Percentiles rank a stretch among this genome's conserved stretches.
These are phyloP conservation scores for Magnusiomyces suaveolens DNA, from an alignment of 1,139 yeast species.

Conservation along the genomic window DNA sequence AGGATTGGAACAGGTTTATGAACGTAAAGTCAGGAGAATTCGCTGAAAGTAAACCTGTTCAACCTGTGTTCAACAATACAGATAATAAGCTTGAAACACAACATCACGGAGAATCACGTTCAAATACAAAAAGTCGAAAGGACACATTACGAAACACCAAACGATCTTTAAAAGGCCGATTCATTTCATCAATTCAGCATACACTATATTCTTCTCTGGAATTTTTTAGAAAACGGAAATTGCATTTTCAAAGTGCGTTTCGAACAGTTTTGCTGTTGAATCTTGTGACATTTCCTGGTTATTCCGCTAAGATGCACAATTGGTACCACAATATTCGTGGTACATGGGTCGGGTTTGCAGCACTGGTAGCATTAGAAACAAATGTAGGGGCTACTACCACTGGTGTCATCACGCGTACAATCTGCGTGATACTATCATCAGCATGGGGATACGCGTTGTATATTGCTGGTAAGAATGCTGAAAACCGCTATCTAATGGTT, in stretches of 20 bases:
- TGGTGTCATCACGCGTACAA: slow-evolving; percentile 39
- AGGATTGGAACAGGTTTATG: slow-evolving; percentile 33
- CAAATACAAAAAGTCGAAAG: too few relatives aligned
- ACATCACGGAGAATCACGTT: too few relatives aligned
- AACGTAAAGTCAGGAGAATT: slow-evolving; percentile 20
- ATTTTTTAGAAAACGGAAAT: background rate
- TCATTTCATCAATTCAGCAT: too few relatives aligned
- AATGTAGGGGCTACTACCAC: slow-evolving; percentile 43
- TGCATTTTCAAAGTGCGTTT: slow-evolving; percentile 37
- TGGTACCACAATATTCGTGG: slow-evolving; percentile 42
- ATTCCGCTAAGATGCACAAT: slow-evolving; percentile 36
- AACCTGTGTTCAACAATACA: too few relatives aligned
- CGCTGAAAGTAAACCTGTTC: slow-evolving; percentile 21
- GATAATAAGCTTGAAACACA: too few relatives aligned
- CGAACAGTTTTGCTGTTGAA: slow-evolving; percentile 39
- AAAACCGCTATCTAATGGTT: slow-evolving; percentile 37
- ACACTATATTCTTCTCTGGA: too few relatives aligned
- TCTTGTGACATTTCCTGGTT: slow-evolving; percentile 43
- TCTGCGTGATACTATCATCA: slow-evolving; percentile 41
- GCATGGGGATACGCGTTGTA: slow-evolving; percentile 42
- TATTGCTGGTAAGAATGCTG: slow-evolving; percentile 34
- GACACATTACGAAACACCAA: too few relatives aligned
- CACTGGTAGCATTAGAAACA: slow-evolving; percentile 41
- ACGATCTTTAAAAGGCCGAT: too few relatives aligned
- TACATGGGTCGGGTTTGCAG: slow-evolving; percentile 46